Evolutionary conservation across 2,329 filamentous ascomycete genomes (phyloP).

Genomic region (Beauveria sp.): DNA sequence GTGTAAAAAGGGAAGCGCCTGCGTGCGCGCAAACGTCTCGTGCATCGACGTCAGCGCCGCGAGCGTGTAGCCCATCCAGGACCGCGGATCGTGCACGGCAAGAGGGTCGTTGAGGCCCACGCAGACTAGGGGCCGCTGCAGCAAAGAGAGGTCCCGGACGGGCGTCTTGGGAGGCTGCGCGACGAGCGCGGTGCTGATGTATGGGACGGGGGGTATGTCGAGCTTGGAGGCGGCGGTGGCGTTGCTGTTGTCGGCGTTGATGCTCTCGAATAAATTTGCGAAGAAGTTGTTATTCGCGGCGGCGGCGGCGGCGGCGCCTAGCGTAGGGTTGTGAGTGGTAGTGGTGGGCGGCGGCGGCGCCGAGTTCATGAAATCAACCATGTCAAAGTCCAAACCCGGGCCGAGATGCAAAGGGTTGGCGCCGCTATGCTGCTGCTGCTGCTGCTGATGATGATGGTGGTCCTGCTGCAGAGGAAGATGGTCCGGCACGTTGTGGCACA

Average conservation of each 20-base stretch:
- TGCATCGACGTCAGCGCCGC: constrained; percentile 25
- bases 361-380: constrained; percentile 9
- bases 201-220: constrained; percentile 23
- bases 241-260: constrained; percentile 13
- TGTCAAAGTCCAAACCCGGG: constrained; percentile 10
- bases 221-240: constrained; percentile 21
- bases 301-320: background rate
- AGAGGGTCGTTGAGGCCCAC: constrained; percentile 22
- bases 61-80: constrained; percentile 29
- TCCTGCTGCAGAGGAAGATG: constrained; percentile 12
- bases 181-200: constrained; percentile 15
- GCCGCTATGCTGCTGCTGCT: background rate
- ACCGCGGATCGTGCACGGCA: constrained; percentile 29
- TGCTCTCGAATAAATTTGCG: background rate
- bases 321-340: background rate
- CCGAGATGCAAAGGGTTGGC: constrained; percentile 1
- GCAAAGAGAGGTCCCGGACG: constrained; percentile 24
- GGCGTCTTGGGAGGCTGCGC: constrained; percentile 13
- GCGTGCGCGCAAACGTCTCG: constrained; percentile 27
- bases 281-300: background rate
- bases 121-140: constrained; percentile 15
- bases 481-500: constrained; percentile 10
- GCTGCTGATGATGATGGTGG: background rate
- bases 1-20: constrained; percentile 35
- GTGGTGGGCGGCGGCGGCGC: background rate